Percentiles rank a stretch among this genome's conserved stretches.
Evolutionary conservation across 2,329 filamentous ascomycete species (phyloP).

Genomic region (Raffaelea arxii): DNA sequence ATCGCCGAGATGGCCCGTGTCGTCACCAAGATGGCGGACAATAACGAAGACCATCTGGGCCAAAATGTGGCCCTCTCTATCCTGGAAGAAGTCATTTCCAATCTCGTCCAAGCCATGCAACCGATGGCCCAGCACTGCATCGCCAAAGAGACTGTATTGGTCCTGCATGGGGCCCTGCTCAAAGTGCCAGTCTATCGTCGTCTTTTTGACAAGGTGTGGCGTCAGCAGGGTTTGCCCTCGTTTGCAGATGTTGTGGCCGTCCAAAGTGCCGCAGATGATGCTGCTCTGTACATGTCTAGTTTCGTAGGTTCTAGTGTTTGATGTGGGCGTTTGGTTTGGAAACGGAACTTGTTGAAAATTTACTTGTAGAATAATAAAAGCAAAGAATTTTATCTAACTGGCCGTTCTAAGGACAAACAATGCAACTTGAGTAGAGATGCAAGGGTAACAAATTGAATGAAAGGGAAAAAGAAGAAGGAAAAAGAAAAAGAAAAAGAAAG

Average conservation of each 20-base stretch:
- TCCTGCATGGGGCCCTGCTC: slow-evolving; percentile 6
- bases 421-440: background rate
- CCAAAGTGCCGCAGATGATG: background rate
- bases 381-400: background rate
- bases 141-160: slow-evolving; percentile 1
- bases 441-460: background rate
- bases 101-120: slow-evolving; percentile 2
- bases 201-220: slow-evolving; percentile 3
- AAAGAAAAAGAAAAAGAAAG: background rate
- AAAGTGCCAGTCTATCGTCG: slow-evolving; percentile 3
- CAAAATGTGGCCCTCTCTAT: background rate
- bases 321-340: background rate
- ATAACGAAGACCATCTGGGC: background rate
- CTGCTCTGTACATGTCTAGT: background rate
- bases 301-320: background rate
- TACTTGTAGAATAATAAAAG: background rate
- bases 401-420: background rate
- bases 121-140: slow-evolving; percentile 1
- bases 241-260: background rate
- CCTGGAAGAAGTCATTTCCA: background rate
- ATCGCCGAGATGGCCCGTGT: slow-evolving; percentile 5
- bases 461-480: background rate
- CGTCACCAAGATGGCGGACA: slow-evolving; percentile 5
- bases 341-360: background rate
- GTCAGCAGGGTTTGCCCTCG: background rate